Conservation (phyloP, 495 filamentous ascomycete genomes). For the Hypoxylon crocopeplum region DNA sequence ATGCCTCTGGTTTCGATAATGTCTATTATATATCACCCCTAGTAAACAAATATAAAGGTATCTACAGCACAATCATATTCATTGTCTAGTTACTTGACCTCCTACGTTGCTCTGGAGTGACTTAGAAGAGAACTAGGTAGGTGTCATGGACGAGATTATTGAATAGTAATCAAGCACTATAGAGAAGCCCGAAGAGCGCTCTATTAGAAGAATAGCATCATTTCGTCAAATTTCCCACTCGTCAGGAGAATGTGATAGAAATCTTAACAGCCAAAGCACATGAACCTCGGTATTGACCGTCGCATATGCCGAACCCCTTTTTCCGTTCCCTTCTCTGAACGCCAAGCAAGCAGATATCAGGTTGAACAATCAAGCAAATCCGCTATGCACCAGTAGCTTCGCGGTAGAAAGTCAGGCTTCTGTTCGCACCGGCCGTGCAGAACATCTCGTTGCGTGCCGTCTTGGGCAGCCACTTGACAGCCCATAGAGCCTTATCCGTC, state of each 20-base stretch:
- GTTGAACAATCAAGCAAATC: background rate
- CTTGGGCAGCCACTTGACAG: slow-evolving; percentile 87
- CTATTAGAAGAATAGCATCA: no score
- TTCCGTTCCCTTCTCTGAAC: slow-evolving; percentile 36
- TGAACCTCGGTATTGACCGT: background rate
- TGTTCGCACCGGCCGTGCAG: slow-evolving; percentile 80
- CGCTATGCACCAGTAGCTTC: slow-evolving; percentile 79
- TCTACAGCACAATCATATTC: no score
- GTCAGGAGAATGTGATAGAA: background rate
- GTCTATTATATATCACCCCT: no score
- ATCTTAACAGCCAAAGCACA: slow-evolving; percentile 4
- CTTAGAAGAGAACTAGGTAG: no score
- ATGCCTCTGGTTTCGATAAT: no score
- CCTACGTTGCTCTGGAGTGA: no score
- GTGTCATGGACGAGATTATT: no score
- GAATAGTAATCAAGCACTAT: no score
- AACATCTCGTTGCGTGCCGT: slow-evolving; percentile 77
- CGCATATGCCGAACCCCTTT: slow-evolving; percentile 20
- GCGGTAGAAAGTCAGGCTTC: slow-evolving; percentile 85
- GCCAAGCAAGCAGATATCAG: slow-evolving; percentile 18
- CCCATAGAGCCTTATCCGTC: slow-evolving; percentile 85
- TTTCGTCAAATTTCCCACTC: no score
- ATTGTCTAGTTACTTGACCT: no score
- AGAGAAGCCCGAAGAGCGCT: no score
- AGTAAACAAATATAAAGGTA: no score